Conservation (phyloP, 2,329 filamentous ascomycete species). For the Colletotrichum sp. region DNA sequence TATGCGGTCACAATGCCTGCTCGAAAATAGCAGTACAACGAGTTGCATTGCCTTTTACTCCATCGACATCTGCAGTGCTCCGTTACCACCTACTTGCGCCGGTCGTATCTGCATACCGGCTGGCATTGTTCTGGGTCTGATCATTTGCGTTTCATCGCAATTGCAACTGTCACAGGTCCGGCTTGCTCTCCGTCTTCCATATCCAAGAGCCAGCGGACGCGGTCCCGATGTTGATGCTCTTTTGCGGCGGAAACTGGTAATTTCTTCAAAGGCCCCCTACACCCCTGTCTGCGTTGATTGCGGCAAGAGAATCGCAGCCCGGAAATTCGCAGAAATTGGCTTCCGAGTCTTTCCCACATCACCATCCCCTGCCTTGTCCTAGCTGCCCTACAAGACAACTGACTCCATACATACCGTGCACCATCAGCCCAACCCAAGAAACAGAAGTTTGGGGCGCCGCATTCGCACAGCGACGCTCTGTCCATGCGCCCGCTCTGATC, state of each 20-base stretch:
- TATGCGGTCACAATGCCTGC: neutral
- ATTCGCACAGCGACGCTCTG: neutral
- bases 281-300: neutral
- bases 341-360: neutral
- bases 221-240: neutral
- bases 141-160: neutral
- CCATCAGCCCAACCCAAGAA: neutral
- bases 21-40: neutral
- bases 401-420: conserved; percentile 8
- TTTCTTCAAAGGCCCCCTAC: neutral
- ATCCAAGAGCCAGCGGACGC: neutral
- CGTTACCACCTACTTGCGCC: neutral
- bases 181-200: neutral
- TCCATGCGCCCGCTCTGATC: neutral
- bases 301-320: neutral
- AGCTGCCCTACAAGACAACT: neutral
- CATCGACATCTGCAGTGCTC: neutral
- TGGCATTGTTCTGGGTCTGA: neutral
- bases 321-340: neutral
- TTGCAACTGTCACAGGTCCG: neutral
- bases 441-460: neutral
- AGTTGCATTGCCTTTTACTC: neutral
- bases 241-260: neutral
- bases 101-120: neutral
- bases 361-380: neutral